Evolutionary conservation across 1,139 yeast species (phyloP).

Genomic region (Fermentozyma sake): DNA sequence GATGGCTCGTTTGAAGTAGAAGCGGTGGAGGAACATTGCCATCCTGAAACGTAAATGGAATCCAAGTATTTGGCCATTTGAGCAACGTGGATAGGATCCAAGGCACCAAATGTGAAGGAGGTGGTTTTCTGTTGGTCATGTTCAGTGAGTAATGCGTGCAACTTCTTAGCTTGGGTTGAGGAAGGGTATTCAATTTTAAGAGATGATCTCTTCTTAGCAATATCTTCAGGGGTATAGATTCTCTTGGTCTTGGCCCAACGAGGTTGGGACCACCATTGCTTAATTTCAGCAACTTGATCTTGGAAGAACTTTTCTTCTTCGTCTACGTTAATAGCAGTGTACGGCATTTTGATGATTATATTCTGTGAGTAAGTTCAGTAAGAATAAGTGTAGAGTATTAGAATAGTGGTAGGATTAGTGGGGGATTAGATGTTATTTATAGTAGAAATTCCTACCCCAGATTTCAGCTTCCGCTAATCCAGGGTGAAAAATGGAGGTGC

Average conservation of each 20-base stretch:
- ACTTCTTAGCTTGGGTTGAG: constrained; percentile 77
- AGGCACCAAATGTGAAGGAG: constrained; percentile 91
- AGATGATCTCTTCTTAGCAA: constrained; percentile 84
- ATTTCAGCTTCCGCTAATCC: constrained; percentile 4
- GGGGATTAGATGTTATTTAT: no score
- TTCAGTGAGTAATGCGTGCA: constrained; percentile 61
- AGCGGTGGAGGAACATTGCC: constrained; percentile 98
- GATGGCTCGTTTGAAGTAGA: constrained; percentile 96
- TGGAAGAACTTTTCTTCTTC: constrained; percentile 65
- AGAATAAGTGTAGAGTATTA: no score
- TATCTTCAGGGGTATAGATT: constrained; percentile 83
- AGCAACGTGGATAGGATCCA: constrained; percentile 93
- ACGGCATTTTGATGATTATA: constrained; percentile 42
- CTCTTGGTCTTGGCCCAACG: constrained; percentile 90
- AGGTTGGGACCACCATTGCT: constrained; percentile 89
- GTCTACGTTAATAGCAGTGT: constrained; percentile 51
- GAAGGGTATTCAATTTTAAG: constrained; percentile 69
- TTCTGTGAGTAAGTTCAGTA: no score
- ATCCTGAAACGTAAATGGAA: constrained; percentile 90
- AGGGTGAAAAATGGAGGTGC: constrained; percentile 1
- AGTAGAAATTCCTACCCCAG: no score
- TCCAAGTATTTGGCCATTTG: constrained; percentile 96
- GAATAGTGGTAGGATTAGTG: no score
- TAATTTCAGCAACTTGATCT: constrained; percentile 66
- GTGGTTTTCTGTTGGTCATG: constrained; percentile 73